Conservation (phyloP, 345 rosid species). For the Melaleuca alternifolia region DNA sequence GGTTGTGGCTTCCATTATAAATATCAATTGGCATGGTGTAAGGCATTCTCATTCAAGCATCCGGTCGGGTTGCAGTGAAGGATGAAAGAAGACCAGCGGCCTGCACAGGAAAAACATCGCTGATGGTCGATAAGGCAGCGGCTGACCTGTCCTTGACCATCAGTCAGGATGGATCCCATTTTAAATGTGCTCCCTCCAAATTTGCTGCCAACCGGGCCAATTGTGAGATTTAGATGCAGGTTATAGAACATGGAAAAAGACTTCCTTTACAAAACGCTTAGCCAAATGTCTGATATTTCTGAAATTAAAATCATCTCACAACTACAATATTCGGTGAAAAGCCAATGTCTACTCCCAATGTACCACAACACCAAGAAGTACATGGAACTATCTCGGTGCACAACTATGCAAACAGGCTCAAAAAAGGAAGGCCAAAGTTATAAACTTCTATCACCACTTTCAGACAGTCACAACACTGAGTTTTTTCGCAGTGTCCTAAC, state of each 20-base stretch:
- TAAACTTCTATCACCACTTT: neutral
- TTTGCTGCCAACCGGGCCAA: conserved; percentile 82
- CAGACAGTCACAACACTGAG: neutral
- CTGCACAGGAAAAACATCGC: conserved; percentile 86
- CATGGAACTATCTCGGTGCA: neutral
- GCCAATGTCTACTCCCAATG: neutral
- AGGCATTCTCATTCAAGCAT: conserved; percentile 21
- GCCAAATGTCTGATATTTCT: no score
- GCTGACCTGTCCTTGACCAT: conserved; percentile 96
- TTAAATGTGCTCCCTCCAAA: conserved; percentile 94
- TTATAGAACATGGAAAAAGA: neutral
- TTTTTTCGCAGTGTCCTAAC: neutral
- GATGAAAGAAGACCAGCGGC: conserved; percentile 97
- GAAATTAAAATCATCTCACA: no score
- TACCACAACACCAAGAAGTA: neutral
- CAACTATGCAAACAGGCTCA: neutral
- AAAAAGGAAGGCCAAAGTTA: neutral
- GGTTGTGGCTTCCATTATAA: no score
- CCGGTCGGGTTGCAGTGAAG: conserved; percentile 62
- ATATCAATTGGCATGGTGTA: no score
- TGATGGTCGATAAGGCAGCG: conserved; percentile 91
- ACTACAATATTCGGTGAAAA: neutral
- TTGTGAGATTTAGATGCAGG: neutral
- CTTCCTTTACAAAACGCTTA: no score
- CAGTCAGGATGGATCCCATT: conserved; percentile 80